A percentile compares a stretch with the other conserved stretches of the same genome.
phyloP scores from a whole-genome alignment of 2,329 filamentous ascomycete species.

The Aspergillus sp. region DNA sequence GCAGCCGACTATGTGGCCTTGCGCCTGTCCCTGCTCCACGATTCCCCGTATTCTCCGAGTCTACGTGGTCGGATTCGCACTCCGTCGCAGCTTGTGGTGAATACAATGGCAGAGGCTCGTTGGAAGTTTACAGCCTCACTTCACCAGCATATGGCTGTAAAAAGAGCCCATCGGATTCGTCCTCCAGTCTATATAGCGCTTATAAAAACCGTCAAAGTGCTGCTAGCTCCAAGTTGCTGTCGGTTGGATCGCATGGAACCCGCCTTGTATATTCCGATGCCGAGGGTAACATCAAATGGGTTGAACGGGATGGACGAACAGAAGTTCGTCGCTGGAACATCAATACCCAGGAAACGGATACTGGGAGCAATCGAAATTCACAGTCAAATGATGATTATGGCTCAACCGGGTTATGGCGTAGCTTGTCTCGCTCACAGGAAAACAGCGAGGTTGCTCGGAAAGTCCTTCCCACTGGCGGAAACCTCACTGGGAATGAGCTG shows the following conservation, averaged over 20 bases:
- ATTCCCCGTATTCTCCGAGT: slow-evolving; percentile 41
- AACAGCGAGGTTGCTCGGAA: slow-evolving; percentile 72
- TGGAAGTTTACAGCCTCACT: slow-evolving; percentile 68
- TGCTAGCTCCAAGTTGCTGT: slow-evolving; percentile 73
- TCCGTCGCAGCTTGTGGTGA: slow-evolving; percentile 80
- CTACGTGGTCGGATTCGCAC: slow-evolving; percentile 48
- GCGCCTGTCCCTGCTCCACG: slow-evolving; percentile 56
- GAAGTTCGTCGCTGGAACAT: slow-evolving; percentile 55
- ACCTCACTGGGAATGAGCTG: slow-evolving; percentile 58
- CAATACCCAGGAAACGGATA: slow-evolving; percentile 38
- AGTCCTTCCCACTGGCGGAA: slow-evolving; percentile 58
- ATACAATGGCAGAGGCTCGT: slow-evolving; percentile 84
- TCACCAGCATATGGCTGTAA: slow-evolving; percentile 22
- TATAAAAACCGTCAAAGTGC: slow-evolving; percentile 81
- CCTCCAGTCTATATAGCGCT: slow-evolving; percentile 23
- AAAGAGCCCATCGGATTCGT: slow-evolving; percentile 17
- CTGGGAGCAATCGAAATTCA: slow-evolving; percentile 7
- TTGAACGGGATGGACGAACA: slow-evolving; percentile 72
- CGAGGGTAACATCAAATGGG: slow-evolving; percentile 80
- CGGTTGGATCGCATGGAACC: slow-evolving; percentile 75
- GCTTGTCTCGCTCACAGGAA: slow-evolving; percentile 37
- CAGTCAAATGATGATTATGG: slow-evolving; percentile 27
- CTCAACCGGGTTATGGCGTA: slow-evolving; percentile 53
- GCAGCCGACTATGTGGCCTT: slow-evolving; percentile 71
- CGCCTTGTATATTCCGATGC: slow-evolving; percentile 80